phyloP scores from a whole-genome alignment of 345 rosid genomes.

The Moricandia arvensis region DNA sequence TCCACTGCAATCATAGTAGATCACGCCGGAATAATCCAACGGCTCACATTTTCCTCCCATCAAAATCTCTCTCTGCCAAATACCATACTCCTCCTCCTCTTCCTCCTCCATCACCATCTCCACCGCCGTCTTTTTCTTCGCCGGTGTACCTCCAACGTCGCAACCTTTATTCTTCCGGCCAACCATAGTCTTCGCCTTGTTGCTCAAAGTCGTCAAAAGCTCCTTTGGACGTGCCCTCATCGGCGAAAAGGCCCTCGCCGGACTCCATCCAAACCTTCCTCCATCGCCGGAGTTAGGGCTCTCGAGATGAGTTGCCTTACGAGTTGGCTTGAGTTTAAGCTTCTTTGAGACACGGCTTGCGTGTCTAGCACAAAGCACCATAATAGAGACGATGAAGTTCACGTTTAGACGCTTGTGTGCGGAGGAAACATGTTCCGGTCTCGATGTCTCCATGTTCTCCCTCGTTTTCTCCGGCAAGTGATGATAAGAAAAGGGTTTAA shows the following conservation, averaged over 20 bases:
- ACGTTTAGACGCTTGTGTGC: constrained; percentile 42
- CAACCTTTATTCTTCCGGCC: constrained; percentile 35
- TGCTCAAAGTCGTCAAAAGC: constrained; percentile 51
- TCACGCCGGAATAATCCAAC: constrained; percentile 80
- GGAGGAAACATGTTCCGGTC: constrained; percentile 34
- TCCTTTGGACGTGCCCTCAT: constrained; percentile 45
- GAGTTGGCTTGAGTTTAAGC: constrained; percentile 38
- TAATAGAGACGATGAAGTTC: constrained; percentile 46
- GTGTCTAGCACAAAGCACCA: constrained; percentile 61
- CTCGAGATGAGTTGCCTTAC: constrained; percentile 17
- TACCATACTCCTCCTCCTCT: constrained; percentile 74
- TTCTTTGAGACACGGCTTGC: constrained; percentile 51
- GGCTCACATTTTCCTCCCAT: constrained; percentile 98
- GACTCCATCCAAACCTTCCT: constrained; percentile 35
- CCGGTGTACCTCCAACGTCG: constrained; percentile 20
- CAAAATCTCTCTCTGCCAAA: constrained; percentile 85
- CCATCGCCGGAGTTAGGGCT: constrained; percentile 5
- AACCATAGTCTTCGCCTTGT: constrained; percentile 53
- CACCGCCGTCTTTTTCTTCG: constrained; percentile 21
- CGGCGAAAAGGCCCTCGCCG: constrained; percentile 38
- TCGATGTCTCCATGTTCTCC: constrained; percentile 24
- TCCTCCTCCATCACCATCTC: constrained; percentile 31
- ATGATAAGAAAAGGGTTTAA: background rate
- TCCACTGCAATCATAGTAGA: constrained; percentile 74
- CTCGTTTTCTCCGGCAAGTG: constrained; percentile 3